Percentiles rank a stretch among this genome's conserved stretches.
These are phyloP conservation scores for Thielaviopsis populi DNA, from an alignment of 2,329 filamentous ascomycete genomes.

Conservation along the genomic window DNA sequence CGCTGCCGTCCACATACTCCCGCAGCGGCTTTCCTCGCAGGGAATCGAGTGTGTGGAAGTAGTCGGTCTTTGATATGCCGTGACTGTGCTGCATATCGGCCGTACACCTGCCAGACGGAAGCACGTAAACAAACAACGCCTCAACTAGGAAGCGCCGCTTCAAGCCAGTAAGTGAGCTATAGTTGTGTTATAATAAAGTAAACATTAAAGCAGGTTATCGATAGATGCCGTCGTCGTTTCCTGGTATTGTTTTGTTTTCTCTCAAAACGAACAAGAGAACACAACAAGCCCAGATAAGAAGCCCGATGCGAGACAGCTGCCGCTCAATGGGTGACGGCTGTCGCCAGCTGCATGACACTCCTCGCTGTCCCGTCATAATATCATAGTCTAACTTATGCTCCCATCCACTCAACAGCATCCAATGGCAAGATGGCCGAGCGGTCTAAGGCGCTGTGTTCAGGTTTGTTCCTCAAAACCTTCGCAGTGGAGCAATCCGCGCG, in stretches of 20 bases:
- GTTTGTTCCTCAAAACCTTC: constrained; percentile 1
- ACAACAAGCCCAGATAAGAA: background rate
- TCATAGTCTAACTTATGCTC: background rate
- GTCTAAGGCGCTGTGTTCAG: constrained; percentile 13
- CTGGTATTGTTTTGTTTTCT: background rate
- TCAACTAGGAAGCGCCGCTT: background rate
- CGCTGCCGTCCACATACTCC: background rate
- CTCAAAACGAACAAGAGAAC: background rate
- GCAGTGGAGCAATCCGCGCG: constrained; percentile 17
- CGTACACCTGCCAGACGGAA: background rate
- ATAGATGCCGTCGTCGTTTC: background rate
- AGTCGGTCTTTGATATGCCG: background rate
- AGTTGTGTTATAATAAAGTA: background rate
- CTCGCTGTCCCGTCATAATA: background rate
- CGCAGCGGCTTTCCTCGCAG: background rate
- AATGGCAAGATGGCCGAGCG: constrained; percentile 11
- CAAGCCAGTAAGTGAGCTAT: background rate
- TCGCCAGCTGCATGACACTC: too few species aligned
- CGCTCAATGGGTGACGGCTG: too few species aligned
- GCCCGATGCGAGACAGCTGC: background rate
- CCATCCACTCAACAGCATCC: background rate
- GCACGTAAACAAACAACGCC: background rate
- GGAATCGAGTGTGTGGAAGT: constrained; percentile 4
- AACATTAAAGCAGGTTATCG: background rate
- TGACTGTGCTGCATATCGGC: background rate